A percentile compares a stretch with the other conserved stretches of the same genome.
These are phyloP conservation scores for Blastobotrys raffinosifermentans DNA, from an alignment of 1,139 yeast species.

Conservation along the genomic window DNA sequence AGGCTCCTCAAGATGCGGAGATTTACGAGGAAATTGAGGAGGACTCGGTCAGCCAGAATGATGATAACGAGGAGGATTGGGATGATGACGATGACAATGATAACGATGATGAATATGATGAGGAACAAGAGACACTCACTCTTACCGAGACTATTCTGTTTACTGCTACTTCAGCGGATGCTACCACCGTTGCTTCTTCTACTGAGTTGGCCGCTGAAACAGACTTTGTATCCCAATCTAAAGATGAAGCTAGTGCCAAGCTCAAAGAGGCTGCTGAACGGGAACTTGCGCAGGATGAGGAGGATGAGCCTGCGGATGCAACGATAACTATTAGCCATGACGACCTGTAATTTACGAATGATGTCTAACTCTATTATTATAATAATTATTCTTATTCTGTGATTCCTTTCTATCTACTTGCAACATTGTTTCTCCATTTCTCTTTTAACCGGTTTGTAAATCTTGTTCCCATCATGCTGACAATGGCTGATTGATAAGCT, in stretches of 20 bases:
- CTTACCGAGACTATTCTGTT: background rate
- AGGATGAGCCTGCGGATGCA: background rate
- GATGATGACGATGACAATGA: conserved; percentile 8
- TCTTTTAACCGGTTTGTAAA: no score
- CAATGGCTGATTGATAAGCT: no score
- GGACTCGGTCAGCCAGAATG: conserved; percentile 5
- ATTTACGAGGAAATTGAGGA: conserved; percentile 21
- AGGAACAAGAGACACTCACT: conserved; percentile 2
- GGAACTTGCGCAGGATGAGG: conserved; percentile 1
- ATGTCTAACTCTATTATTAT: no score
- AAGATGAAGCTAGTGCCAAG: conserved; percentile 3
- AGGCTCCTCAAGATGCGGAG: conserved; percentile 22
- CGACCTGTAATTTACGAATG: background rate
- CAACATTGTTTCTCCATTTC: no score
- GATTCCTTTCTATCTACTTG: no score
- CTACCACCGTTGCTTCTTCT: background rate
- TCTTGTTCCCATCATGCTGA: no score
- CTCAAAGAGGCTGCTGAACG: conserved; percentile 4
- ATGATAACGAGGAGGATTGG: conserved; percentile 9
- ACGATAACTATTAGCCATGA: background rate
- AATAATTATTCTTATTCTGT: no score
- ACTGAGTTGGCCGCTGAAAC: background rate
- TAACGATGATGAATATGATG: conserved; percentile 8
- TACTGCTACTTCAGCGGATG: background rate
- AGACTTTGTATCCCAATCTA: conserved; percentile 2